A percentile compares a stretch with the other conserved stretches of the same genome.
Conservation (phyloP, 2,329 filamentous ascomycete species). For the Cladosporium phlei region DNA sequence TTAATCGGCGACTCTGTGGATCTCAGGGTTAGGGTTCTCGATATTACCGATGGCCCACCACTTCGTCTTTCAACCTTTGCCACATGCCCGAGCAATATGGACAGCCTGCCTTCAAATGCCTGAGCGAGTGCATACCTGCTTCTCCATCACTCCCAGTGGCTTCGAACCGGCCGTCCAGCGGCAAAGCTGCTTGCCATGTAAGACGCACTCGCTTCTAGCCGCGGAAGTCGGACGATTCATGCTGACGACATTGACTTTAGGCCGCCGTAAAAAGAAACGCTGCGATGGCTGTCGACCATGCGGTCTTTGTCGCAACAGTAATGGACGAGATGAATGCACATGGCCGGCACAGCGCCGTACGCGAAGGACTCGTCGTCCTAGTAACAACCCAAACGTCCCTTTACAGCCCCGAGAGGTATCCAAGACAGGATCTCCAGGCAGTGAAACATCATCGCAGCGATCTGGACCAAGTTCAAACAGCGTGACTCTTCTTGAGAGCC, state of each 20-base stretch:
- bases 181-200: conserved; percentile 20
- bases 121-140: conserved; percentile 19
- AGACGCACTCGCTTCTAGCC: conserved; percentile 3
- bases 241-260: conserved; percentile 10
- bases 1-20: no score
- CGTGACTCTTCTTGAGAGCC: conserved; percentile 4
- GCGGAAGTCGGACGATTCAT: neutral
- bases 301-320: conserved; percentile 19
- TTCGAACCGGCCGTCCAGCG: conserved; percentile 9
- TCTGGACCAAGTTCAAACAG: neutral
- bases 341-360: conserved; percentile 12
- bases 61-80: no score
- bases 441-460: neutral
- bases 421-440: neutral
- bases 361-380: neutral
- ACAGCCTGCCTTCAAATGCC: no score
- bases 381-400: neutral
- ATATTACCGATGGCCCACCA: no score
- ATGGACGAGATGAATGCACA: conserved; percentile 15
- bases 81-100: no score
- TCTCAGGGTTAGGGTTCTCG: no score
- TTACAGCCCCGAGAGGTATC: neutral
- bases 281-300: conserved; percentile 20
- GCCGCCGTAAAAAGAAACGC: conserved; percentile 22
- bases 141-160: conserved; percentile 16